phyloP scores from a whole-genome alignment of 441 rosid genomes.

The Capsella rubella region DNA sequence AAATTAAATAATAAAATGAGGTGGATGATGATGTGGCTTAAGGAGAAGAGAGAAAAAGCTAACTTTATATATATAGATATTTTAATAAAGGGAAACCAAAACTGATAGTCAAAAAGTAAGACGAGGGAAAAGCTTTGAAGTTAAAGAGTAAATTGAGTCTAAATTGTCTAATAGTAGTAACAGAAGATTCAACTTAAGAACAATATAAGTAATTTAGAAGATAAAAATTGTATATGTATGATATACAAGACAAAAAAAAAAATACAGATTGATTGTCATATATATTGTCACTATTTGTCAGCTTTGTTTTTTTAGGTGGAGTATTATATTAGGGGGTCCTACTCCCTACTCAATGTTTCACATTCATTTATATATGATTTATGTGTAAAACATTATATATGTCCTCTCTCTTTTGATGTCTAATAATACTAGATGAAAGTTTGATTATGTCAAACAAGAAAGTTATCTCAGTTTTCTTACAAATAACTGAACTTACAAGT shows the following conservation, averaged over 20 bases:
- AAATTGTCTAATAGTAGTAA: not conserved
- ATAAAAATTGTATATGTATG: not conserved
- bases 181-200: not conserved
- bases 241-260: conserved; percentile 3
- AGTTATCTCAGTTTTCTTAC: too few species aligned
- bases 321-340: conserved; percentile 25
- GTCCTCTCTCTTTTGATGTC: too few species aligned
- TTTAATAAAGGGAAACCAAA: not conserved
- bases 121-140: conserved; percentile 6
- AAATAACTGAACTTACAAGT: too few species aligned
- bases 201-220: not conserved
- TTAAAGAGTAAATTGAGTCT: not conserved
- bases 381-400: too few species aligned
- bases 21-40: too few species aligned
- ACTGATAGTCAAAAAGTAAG: conserved; percentile 10
- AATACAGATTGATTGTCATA: conserved; percentile 23
- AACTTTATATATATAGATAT: not conserved
- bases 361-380: not conserved
- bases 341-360: not conserved
- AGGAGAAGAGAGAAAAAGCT: too few species aligned
- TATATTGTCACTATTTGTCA: conserved; percentile 32
- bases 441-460: too few species aligned
- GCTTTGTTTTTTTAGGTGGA: conserved; percentile 35
- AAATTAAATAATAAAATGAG: too few species aligned
- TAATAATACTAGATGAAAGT: too few species aligned